Base-by-base conservation (phyloP, 2,329 filamentous ascomycete species). In the Periglandula ipomoeae region DNA sequence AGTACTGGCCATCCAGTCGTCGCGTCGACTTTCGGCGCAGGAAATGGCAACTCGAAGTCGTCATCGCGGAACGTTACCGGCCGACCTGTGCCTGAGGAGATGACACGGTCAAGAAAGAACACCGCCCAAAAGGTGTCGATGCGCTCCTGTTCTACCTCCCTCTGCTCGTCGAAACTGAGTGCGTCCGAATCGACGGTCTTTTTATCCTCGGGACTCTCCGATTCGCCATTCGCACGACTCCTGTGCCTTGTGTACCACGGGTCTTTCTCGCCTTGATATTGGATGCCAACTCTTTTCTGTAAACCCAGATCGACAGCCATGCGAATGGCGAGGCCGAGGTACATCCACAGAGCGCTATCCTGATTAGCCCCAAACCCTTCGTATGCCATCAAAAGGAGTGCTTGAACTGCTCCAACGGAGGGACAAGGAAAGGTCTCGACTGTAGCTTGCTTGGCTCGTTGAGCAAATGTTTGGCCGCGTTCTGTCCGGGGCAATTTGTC, bases 331-430 rank as follows among this genome's bases (percentile, higher is more conserved):
- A 91, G 83, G 0, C 89, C 89, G 1, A 95, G 73, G 60, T 94
- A 95, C 88, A 95, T 94, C 89, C 89, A 95, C 6, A 95, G 66
- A 0, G 88, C 87, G 62, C 88, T 94, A 59, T 95, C 89, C 57
- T 90, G 87, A 55, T 88, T 87, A 10, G 87, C 86, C 1, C 89
- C 89, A 56, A 95, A 95, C 39, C 90, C 85, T 56, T 94, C 88
- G 59, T 95, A 95, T 0, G 88, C 89, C 67, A 95, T 79, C 24
- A 95, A 69, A 10, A 95, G 67, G 44, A 85, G 89, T 1, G 89
- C 87, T 58, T 95, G 89, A 0, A 93, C 87, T 9, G 87, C 88
- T 22, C 85, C 85, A 1, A 94, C 82, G 2, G 84, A 89, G 0
- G 89, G 89, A 52, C 85, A 93, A 1, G 87, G 79, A 53, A 94